Percentiles rank a stretch among this genome's conserved stretches.
Evolutionary conservation across 192 early-diverging fungal species (phyloP).

Genomic region (Coemansia erecta): DNA sequence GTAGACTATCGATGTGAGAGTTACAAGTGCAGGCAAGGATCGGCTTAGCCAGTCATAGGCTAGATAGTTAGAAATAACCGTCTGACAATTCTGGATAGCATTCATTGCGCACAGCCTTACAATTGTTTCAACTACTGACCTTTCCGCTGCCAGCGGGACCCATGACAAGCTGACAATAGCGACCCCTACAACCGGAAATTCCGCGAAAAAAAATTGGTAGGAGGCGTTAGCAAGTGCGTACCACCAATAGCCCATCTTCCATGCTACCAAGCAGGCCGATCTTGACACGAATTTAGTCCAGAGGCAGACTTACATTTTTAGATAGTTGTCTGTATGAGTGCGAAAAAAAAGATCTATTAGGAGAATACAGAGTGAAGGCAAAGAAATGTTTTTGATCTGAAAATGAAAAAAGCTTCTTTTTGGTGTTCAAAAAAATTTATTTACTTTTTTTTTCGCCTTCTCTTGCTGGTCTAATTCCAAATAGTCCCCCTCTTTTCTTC

Average conservation of each 20-base stretch:
- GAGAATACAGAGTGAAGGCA: background rate
- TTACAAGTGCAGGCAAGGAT: too few relatives aligned
- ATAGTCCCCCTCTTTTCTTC: background rate
- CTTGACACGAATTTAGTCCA: background rate
- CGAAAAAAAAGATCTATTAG: background rate
- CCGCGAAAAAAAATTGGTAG: background rate
- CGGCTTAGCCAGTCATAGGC: constrained; percentile 20
- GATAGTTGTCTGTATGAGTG: background rate
- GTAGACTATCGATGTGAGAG: constrained; percentile 63
- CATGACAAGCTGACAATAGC: constrained; percentile 92
- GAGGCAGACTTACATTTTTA: background rate
- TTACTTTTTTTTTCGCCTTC: background rate
- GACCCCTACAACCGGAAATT: constrained; percentile 53
- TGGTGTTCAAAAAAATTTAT: background rate
- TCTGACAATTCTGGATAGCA: too few relatives aligned
- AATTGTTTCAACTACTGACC: constrained; percentile 14
- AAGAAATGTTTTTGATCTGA: constrained; percentile 1
- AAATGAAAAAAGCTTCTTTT: too few relatives aligned
- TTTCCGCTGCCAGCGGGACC: constrained; percentile 94
- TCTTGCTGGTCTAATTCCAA: too few relatives aligned
- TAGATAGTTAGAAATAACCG: too few relatives aligned
- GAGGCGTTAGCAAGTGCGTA: too few relatives aligned
- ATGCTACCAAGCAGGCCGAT: background rate
- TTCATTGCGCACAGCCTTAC: background rate
- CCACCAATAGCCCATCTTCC: too few relatives aligned